Conservation (phyloP, 1,284 basidiomycete genomes). For the Pholiota adiposa region DNA sequence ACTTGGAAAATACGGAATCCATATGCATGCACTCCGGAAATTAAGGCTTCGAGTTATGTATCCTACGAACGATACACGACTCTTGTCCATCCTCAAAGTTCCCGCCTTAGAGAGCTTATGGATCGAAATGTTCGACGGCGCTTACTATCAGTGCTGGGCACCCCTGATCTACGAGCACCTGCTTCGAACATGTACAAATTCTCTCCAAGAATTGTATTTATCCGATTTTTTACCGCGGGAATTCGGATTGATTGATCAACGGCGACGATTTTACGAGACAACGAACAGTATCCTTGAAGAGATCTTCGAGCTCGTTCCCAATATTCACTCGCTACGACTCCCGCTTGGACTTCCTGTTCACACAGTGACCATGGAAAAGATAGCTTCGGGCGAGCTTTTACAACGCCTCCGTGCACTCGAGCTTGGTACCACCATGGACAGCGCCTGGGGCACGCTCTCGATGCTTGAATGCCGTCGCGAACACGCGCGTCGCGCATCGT, state of each 20-base stretch:
- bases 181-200: neutral
- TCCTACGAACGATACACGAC: neutral
- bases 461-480: no score
- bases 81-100: neutral
- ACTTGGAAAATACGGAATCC: neutral
- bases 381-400: no score
- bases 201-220: neutral
- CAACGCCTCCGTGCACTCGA: no score
- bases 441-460: no score
- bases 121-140: neutral
- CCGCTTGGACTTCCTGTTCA: neutral
- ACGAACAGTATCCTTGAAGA: neutral
- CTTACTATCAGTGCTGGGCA: neutral
- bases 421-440: no score
- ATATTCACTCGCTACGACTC: neutral
- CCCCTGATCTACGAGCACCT: neutral
- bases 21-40: neutral
- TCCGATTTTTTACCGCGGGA: neutral
- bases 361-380: no score
- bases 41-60: neutral
- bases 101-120: neutral
- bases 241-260: neutral
- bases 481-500: no score
- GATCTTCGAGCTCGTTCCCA: neutral
- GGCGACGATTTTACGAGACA: neutral